Evolutionary conservation across 176 grass and related monocot species (phyloP), one percentile per base, ranked within the genome.

Genomic region (Oryza coarctata): DNA sequence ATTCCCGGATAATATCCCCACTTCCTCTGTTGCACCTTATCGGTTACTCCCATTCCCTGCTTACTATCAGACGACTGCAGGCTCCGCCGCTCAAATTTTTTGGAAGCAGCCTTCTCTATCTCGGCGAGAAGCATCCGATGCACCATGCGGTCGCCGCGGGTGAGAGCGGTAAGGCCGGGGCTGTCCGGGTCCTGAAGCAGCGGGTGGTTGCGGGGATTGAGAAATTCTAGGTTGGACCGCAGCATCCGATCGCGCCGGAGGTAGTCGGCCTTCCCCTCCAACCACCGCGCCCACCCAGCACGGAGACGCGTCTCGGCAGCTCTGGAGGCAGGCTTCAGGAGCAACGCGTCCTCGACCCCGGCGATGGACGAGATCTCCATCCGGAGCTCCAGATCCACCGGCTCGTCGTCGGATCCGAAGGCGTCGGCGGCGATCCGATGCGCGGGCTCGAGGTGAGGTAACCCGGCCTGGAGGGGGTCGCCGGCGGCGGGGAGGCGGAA

Each of bases 151-250:
- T 99, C 96, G 23, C 93, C 96, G 1, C 80, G 80, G 76, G 90
- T 95, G 40, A 99, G 93, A 9, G 72, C 82, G 0, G 89, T 94
- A 8, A 95, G 76, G 13, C 89, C 89, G 5, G 91, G 87, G n/a
- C 85, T 88, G 38, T 99, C 96, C 2, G 93, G 96, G 70, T 99
- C 96, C 74, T 99, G 96, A 25, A 99, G 91, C 65, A 99, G 82
- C 44, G 96, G 96, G 70, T 99, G 96, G 77, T 94, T 99, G 63
- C 92, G 94, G 1, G 96, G 96, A 79, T 95, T 94, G 57, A 99
- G 76, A 9, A 88, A 63, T 47, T 99, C 96, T 22, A 99, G 77
- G 74, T 95, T 93, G 50, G 96, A 99, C 2, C 89, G 89, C 52
- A 95, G 89, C 96, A 99, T 99, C 68, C 87, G 82, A 67, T 99